These are phyloP conservation scores for Raphanus hybrid DNA, from an alignment of 441 rosid species.

Conservation along the genomic window DNA sequence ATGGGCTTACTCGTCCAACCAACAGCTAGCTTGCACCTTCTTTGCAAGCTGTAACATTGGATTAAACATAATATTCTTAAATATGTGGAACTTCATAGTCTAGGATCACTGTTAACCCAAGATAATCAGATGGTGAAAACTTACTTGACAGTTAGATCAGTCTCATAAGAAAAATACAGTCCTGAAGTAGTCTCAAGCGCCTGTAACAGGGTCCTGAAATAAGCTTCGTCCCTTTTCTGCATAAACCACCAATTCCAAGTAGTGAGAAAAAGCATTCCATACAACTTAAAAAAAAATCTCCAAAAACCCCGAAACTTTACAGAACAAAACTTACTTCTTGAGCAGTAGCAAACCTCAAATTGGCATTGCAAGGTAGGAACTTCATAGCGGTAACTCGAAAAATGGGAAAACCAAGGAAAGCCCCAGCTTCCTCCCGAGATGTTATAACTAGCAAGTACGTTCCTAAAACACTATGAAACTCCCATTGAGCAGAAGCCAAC, in stretches of 20 bases:
- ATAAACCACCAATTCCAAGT: slow-evolving; percentile 28
- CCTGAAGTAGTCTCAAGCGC: slow-evolving; percentile 86
- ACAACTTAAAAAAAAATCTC: neutral
- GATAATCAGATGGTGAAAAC: slow-evolving; percentile 30
- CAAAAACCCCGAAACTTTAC: neutral
- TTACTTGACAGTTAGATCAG: slow-evolving; percentile 94
- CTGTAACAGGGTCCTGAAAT: slow-evolving; percentile 78
- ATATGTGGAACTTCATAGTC: too few relatives aligned
- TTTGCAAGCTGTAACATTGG: slow-evolving; percentile 68
- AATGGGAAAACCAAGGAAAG: slow-evolving; percentile 76
- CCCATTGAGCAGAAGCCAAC: slow-evolving; percentile 1
- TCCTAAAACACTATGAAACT: neutral
- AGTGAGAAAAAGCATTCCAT: neutral
- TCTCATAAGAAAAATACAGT: slow-evolving; percentile 87
- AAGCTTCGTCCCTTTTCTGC: slow-evolving; percentile 87
- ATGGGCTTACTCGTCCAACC: slow-evolving; percentile 87
- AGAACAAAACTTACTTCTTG: slow-evolving; percentile 65
- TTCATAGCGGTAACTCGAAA: slow-evolving; percentile 73
- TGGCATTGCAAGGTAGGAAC: slow-evolving; percentile 80
- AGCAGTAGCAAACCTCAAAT: slow-evolving; percentile 62
- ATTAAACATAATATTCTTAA: slow-evolving; percentile 7
- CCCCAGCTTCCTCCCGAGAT: slow-evolving; percentile 73
- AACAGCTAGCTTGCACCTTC: slow-evolving; percentile 83
- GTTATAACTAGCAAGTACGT: slow-evolving; percentile 75
- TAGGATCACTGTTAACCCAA: slow-evolving; percentile 13